Conservation (phyloP, 495 filamentous ascomycete species). For the Penicillium paxilli region DNA sequence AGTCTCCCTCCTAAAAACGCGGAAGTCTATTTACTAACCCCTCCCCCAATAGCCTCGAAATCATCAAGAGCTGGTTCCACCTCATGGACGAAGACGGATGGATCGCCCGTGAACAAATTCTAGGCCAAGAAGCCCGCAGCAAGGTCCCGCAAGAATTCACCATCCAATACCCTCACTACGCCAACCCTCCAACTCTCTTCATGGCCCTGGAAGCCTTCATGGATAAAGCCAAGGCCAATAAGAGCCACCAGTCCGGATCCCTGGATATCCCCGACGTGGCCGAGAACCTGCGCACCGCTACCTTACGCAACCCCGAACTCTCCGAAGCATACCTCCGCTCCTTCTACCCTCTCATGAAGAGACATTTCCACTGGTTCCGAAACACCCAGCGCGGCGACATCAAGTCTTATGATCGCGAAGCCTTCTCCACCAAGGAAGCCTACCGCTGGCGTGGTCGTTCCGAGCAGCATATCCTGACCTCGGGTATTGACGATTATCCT, state of each 20-base stretch:
- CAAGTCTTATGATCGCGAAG: conserved; percentile 84
- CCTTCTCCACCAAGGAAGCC: conserved; percentile 81
- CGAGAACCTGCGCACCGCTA: conserved; percentile 52
- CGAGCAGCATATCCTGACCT: conserved; percentile 81
- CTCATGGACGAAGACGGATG: conserved; percentile 96
- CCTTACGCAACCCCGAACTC: conserved; percentile 64
- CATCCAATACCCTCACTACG: conserved; percentile 94
- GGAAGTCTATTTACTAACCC: conserved; percentile 5
- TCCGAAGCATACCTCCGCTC: conserved; percentile 72
- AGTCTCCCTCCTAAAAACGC: too few relatives aligned
- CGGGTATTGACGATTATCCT: conserved; percentile 94
- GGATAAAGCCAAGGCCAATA: conserved; percentile 61
- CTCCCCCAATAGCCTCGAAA: conserved; percentile 59
- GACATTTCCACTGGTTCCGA: conserved; percentile 92
- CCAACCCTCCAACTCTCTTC: conserved; percentile 97
- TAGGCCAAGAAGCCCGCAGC: conserved; percentile 89
- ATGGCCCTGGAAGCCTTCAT: conserved; percentile 81
- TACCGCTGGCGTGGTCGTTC: conserved; percentile 97
- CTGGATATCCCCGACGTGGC: conserved; percentile 23
- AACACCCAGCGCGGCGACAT: conserved; percentile 89
- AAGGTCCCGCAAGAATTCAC: conserved; percentile 97
- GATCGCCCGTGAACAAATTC: conserved; percentile 96
- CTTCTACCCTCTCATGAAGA: conserved; percentile 89
- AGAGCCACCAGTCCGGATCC: conserved; percentile 23
- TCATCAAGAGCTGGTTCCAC: conserved; percentile 93